These are phyloP conservation scores for Neohortaea acidophila DNA, from an alignment of 495 filamentous ascomycete species.

Conservation along the genomic window DNA sequence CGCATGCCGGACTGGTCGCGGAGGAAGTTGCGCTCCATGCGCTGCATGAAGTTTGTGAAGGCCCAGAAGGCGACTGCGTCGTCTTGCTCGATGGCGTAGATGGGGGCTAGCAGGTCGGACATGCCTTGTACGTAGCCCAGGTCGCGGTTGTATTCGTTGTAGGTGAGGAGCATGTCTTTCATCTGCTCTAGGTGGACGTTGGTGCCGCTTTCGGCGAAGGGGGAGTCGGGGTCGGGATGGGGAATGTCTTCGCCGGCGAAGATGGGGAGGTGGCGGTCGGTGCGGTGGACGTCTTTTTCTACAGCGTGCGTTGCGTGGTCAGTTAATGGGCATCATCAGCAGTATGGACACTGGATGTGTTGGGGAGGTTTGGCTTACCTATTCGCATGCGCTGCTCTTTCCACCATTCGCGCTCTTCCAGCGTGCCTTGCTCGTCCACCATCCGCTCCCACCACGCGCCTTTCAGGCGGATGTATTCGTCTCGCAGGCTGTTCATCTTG, in stretches of 20 bases:
- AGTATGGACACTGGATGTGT: conserved; percentile 3
- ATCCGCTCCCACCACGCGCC: conserved; percentile 93
- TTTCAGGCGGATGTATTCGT: conserved; percentile 88
- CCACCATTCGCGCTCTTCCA: conserved; percentile 81
- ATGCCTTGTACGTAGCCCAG: conserved; percentile 97
- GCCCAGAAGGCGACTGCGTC: conserved; percentile 95
- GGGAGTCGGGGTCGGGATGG: conserved; percentile 94
- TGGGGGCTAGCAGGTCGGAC: conserved; percentile 88
- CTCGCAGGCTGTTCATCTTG: conserved; percentile 66
- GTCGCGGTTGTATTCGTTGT: conserved; percentile 89
- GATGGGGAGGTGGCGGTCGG: conserved; percentile 79
- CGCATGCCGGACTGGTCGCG: conserved; percentile 94
- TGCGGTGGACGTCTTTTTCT: conserved; percentile 98
- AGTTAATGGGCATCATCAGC: conserved; percentile 18
- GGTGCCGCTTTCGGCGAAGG: conserved; percentile 77
- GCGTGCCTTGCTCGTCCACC: conserved; percentile 59
- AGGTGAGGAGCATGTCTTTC: conserved; percentile 97
- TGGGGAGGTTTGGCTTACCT: conserved; percentile 40
- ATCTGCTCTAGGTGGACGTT: conserved; percentile 97
- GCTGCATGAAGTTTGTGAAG: conserved; percentile 89
- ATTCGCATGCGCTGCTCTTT: conserved; percentile 86
- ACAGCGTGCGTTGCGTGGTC: conserved; percentile 33
- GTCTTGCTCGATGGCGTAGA: conserved; percentile 94
- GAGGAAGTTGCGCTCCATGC: conserved; percentile 96
- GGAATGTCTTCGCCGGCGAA: conserved; percentile 94